Base-by-base conservation (phyloP, 805 yeast species). In the Barnettozyma sp. region DNA sequence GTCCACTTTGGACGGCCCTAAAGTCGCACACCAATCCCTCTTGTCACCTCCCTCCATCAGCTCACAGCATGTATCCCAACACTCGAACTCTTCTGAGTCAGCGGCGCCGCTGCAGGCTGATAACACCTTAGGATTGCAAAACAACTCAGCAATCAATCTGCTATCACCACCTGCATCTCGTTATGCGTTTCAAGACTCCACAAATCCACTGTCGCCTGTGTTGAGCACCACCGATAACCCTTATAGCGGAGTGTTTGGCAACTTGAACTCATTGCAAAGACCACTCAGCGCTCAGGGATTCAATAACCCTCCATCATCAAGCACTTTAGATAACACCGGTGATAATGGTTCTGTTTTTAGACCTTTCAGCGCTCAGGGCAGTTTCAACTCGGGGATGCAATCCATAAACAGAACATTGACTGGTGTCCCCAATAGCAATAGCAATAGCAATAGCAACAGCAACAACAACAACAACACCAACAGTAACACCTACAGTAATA, bases 91-190 rank as follows among this genome's bases (percentile, higher is more conserved):
- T 16, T 12, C 24, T 9, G 16, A 13, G 22, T 30, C 25, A 7
- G 25, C 25, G 8, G 17, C 33, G 16, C 15, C 28, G 8, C 9
- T 17, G 28, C n/a, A n/a, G 14, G 10, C 10, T 31, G n/a, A n/a
- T n/a, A n/a, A n/a, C n/a, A n/a, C n/a, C n/a, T n/a, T n/a, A n/a
- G 27, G 18, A 14, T 25, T 25, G 16, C 27, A 27, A 5, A 20
- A 20, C 31, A 33, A 13, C 22, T 15, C 25, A 1, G 26, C 35
- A 8, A 29, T 23, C 22, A 24, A 20, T 6, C 47, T 65, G n/a
- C 36, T 65, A 19, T 63, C 68, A 0, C 69, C 70, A 4, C 65
- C 69, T 4, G 64, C 66, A 1, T 54, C 59, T 15, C 31, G 61
- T 7, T 55, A 55, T 40, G 49, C 52, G 6, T 57, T 53, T 42